Evolutionary conservation across 129 eudicot species (phyloP), one percentile per base, ranked within the genome.

Genomic region (Silybum marianum): DNA sequence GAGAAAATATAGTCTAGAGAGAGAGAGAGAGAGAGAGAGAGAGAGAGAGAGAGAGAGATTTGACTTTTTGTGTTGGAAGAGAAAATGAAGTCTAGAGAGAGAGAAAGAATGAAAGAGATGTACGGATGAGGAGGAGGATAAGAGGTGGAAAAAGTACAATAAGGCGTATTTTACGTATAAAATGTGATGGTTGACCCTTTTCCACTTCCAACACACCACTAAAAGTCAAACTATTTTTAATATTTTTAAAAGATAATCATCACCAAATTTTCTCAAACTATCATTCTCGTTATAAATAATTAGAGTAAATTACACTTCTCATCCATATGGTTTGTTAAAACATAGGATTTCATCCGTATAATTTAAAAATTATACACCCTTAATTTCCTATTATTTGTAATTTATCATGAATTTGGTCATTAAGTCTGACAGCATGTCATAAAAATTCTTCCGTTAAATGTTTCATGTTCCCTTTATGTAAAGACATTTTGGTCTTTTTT

Each of bases 121-220:
- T 83, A 83, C 86, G 86, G n/a, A n/a, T n/a, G n/a, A n/a, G n/a
- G 86, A 82, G 77, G 82, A 82, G 81, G 24, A 63, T 68, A 75
- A 40, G 76, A 82, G 81, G 82, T 71, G 86, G 82, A 71, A 10
- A 28, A 83, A 83, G 86, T 83, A 83, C 86, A 83, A 77, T 6
- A 28, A 66, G 78, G 82, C 86, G 83, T 77, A 78, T 78, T 62
- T 77, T 63, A 22, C 86, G 86, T 83, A 83, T 18, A 58, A 58
- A 58, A 62, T 22, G 67, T 39, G 62, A 60, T 77, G 69, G 51
- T 83, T 83, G 86, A 83, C 86, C 13, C 54, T 75, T 75, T 32
- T 54, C 14, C 18, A 66, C 21, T 66, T 38, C 28, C 73, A 38
- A 1, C 26, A 66, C n/a, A 39, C 24, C 16, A 67, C 25, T 14